Conservation (phyloP, 1,284 basidiomycete genomes). For the Malassezia sp. region DNA sequence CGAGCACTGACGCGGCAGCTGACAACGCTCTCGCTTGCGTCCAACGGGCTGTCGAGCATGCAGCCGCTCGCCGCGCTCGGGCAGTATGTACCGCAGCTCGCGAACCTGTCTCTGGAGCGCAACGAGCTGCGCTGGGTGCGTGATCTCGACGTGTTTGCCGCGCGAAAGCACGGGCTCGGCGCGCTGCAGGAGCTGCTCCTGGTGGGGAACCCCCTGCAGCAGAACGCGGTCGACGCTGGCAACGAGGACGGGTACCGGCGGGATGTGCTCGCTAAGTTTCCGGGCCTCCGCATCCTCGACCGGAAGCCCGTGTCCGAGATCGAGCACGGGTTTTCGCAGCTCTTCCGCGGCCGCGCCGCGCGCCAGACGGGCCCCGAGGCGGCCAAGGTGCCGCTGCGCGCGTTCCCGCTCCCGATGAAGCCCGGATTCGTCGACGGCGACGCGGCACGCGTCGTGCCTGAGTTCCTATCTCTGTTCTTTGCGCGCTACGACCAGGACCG, state of each 20-base stretch:
- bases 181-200: constrained; percentile 58
- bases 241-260: constrained; percentile 52
- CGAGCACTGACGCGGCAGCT: too few species aligned
- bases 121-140: constrained; percentile 45
- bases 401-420: constrained; percentile 62
- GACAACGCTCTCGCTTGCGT: constrained; percentile 32
- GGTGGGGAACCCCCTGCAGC: constrained; percentile 65
- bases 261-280: constrained; percentile 27
- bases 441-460: constrained; percentile 56
- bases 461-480: constrained; percentile 65
- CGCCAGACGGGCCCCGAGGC: constrained; percentile 28
- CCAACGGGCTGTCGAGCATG: constrained; percentile 38
- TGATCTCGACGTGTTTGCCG: constrained; percentile 29
- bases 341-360: constrained; percentile 48
- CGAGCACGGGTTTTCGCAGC: constrained; percentile 60
- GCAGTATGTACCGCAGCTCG: constrained; percentile 50
- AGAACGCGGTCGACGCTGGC: constrained; percentile 57
- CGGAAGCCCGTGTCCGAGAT: constrained; percentile 58
- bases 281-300: constrained; percentile 49
- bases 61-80: constrained; percentile 18
- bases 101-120: constrained; percentile 63
- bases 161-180: constrained; percentile 18
- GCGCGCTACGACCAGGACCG: constrained; percentile 69
- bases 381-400: constrained; percentile 40
- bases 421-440: constrained; percentile 64